Percentiles rank a stretch among this genome's conserved stretches.
Conservation (phyloP, 192 early-diverging fungal genomes). For the Spinellus fusiger region DNA sequence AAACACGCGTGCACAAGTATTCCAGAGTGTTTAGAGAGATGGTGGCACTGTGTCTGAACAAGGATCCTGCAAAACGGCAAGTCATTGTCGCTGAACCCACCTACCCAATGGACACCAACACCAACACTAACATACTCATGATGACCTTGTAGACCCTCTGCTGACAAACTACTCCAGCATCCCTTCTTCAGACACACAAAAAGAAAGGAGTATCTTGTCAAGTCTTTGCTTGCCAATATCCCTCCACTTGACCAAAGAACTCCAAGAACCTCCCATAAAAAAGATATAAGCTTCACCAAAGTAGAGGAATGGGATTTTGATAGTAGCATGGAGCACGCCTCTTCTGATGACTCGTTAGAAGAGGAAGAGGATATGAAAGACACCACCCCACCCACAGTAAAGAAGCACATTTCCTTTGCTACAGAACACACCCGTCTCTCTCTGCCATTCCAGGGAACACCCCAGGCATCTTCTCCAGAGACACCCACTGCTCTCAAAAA, state of each 20-base stretch:
- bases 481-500: too few species aligned
- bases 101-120: background rate
- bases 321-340: conserved; percentile 16
- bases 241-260: conserved; percentile 64
- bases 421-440: too few species aligned
- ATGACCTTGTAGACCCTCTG: conserved; percentile 52
- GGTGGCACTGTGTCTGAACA: conserved; percentile 77
- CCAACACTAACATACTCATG: background rate
- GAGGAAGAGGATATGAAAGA: background rate
- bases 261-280: conserved; percentile 45
- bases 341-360: background rate
- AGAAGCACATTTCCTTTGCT: conserved; percentile 40
- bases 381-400: background rate
- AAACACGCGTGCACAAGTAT: conserved; percentile 66
- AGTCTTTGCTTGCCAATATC: conserved; percentile 53
- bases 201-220: conserved; percentile 60
- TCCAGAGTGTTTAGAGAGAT: conserved; percentile 77
- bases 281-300: conserved; percentile 28
- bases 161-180: conserved; percentile 71
- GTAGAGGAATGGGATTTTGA: conserved; percentile 68
- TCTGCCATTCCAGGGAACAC: background rate
- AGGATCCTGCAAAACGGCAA: conserved; percentile 67
- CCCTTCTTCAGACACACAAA: conserved; percentile 77
- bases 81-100: too few species aligned
- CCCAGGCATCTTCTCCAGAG: background rate